These are phyloP conservation scores for Colletotrichum viniferum DNA, from an alignment of 2,329 filamentous ascomycete genomes.

Conservation along the genomic window DNA sequence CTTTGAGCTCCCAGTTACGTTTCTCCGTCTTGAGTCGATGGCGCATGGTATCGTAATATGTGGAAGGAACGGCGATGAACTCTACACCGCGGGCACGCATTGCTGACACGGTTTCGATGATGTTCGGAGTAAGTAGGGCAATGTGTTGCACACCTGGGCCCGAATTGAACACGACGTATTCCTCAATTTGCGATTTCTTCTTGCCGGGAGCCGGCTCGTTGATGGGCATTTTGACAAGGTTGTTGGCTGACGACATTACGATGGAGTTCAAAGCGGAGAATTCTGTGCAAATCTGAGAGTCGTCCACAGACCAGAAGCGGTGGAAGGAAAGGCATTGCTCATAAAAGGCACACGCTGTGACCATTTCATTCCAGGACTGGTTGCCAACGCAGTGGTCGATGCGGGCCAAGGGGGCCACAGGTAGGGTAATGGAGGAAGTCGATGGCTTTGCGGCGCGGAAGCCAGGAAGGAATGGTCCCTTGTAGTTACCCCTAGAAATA, in stretches of 20 bases:
- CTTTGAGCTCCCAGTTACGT: slow-evolving; percentile 68
- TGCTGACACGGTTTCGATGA: slow-evolving; percentile 76
- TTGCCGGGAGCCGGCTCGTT: slow-evolving; percentile 92
- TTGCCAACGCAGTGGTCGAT: slow-evolving; percentile 99
- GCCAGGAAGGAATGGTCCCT: slow-evolving; percentile 81
- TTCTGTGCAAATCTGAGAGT: slow-evolving; percentile 90
- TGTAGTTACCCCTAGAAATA: slow-evolving; percentile 73
- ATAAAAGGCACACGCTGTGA: slow-evolving; percentile 72
- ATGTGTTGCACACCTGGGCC: slow-evolving; percentile 94
- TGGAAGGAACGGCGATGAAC: slow-evolving; percentile 87
- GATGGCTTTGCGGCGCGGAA: slow-evolving; percentile 63
- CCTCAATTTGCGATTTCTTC: slow-evolving; percentile 93
- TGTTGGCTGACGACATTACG: slow-evolving; percentile 87
- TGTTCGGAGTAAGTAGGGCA: slow-evolving; percentile 81
- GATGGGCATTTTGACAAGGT: slow-evolving; percentile 96
- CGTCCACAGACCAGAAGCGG: slow-evolving; percentile 97
- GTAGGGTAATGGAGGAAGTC: slow-evolving; percentile 51
- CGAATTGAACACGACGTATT: slow-evolving; percentile 88
- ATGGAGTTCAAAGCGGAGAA: slow-evolving; percentile 88
- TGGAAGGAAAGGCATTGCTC: slow-evolving; percentile 91
- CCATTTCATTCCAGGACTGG: slow-evolving; percentile 93
- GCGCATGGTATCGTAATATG: slow-evolving; percentile 83
- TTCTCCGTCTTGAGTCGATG: slow-evolving; percentile 70
- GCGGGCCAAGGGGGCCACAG: slow-evolving; percentile 68
- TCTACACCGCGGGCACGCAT: slow-evolving; percentile 87